phyloP scores from a whole-genome alignment of 192 early-diverging fungal genomes.

The Paraglomus brasilianum region DNA sequence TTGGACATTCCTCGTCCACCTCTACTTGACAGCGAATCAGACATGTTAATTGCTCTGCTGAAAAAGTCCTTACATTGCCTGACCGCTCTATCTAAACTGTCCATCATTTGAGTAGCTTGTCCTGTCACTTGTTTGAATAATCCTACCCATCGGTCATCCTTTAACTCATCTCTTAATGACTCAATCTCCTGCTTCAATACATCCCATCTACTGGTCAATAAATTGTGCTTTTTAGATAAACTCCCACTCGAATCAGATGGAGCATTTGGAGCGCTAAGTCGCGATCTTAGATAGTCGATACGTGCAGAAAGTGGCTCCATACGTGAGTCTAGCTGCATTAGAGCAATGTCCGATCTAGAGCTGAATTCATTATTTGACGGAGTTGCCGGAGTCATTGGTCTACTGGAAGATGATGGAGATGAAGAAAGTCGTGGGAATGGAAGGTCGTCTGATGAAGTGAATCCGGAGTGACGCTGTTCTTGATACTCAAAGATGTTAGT shows the following conservation, averaged over 20 bases:
- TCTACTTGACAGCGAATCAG: constrained; percentile 10
- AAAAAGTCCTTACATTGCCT: constrained; percentile 46
- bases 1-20: constrained; percentile 7
- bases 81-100: constrained; percentile 54
- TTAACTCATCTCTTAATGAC: constrained; percentile 55
- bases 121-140: constrained; percentile 54
- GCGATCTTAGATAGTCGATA: constrained; percentile 48
- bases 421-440: constrained; percentile 11
- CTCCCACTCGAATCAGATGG: constrained; percentile 37
- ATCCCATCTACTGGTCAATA: constrained; percentile 46
- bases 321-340: constrained; percentile 48
- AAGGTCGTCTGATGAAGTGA: constrained; percentile 7
- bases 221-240: constrained; percentile 34
- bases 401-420: not conserved
- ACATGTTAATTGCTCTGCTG: constrained; percentile 4
- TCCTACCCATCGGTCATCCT: constrained; percentile 57
- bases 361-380: not conserved
- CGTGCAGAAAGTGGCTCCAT: constrained; percentile 51
- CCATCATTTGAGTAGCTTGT: constrained; percentile 59
- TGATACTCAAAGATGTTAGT: constrained; percentile 47
- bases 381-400: not conserved
- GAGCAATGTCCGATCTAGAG: constrained; percentile 18
- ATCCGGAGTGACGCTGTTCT: constrained; percentile 37
- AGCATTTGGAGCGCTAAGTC: constrained; percentile 32
- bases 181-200: constrained; percentile 53